Conservation (phyloP, 345 rosid genomes). For the Salix dunnii region DNA sequence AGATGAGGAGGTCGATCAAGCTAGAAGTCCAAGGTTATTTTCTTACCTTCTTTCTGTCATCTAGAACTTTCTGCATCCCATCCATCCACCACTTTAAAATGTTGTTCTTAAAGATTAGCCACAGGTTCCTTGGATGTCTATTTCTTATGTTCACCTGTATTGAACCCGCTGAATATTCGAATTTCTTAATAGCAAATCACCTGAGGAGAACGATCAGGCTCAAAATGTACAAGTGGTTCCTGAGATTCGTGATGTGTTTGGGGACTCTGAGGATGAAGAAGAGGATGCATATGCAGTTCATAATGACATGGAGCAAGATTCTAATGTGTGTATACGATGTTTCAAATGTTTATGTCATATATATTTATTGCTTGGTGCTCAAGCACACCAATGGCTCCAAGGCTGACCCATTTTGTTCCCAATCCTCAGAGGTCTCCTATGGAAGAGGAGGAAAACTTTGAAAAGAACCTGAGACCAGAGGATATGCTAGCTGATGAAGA, state of each 20-base stretch:
- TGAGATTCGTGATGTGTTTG: constrained; percentile 97
- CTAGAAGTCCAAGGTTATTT: constrained; percentile 61
- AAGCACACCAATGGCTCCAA: not conserved
- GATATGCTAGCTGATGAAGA: constrained; percentile 81
- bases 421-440: constrained; percentile 59
- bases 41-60: not conserved
- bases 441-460: constrained; percentile 80
- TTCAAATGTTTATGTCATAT: not conserved
- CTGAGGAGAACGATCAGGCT: constrained; percentile 61
- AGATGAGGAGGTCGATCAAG: constrained; percentile 87
- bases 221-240: constrained; percentile 58
- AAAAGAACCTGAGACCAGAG: constrained; percentile 61
- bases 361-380: constrained; percentile 4
- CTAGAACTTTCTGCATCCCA: not conserved
- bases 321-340: constrained; percentile 23
- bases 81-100: not conserved
- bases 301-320: constrained; percentile 62
- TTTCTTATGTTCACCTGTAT: constrained; percentile 18
- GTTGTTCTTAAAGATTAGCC: not conserved
- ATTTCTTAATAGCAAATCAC: constrained; percentile 47
- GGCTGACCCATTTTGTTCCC: constrained; percentile 16
- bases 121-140: constrained; percentile 1
- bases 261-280: constrained; percentile 96
- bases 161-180: constrained; percentile 11
- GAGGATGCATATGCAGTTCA: constrained; percentile 58